Base-by-base conservation (phyloP, 176 grass and related monocot genomes). In the Luzula sylvatica region DNA sequence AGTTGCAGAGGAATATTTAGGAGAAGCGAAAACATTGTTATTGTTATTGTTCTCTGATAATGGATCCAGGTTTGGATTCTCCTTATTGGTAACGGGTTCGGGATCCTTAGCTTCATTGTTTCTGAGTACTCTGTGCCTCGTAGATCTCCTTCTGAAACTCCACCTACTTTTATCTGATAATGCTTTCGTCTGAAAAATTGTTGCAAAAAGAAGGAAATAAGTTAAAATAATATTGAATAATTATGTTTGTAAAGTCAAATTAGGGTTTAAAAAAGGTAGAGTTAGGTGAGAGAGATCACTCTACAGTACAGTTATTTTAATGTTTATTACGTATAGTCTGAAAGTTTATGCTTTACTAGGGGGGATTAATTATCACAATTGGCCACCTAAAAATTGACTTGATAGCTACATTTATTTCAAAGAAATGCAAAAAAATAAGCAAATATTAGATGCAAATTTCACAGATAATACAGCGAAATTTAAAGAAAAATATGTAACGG, bases 91-190 rank as follows among this genome's bases (percentile, higher is more conserved):
- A 55, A 79, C 50, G 74, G 85, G 72, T 75, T 81, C 58, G 41
- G 71, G 72, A 58, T 89, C 90, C 2, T 77, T 82, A 27, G 84
- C 73, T 66, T 82, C 86, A 23, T 68, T 82, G 29, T 83, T 87
- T 72, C 83, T 90, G 62, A 98, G 46, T 58, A 90, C 81, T 56
- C 75, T 78, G 40, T 98, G 92, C 53, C 86, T 78, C 65, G 86
- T 86, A 59, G 86, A 98, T 75, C 81, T 98, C 74, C 81, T 90
- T 16, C 92, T 75, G 40, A 90, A 98, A 66, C 92, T 98, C 92
- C 92, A 98, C 59, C 78, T 77, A 55, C 82, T 77, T 72, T 90
- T 98, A 55, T 98, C 86, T 46, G 92, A 86, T 76, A 89, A 59
- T 28, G 63, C 75, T 66, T 83, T 90, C 67, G 56, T 73, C 92